These are phyloP conservation scores for Golubevia pallescens DNA, from an alignment of 1,284 basidiomycete species.

Conservation along the genomic window DNA sequence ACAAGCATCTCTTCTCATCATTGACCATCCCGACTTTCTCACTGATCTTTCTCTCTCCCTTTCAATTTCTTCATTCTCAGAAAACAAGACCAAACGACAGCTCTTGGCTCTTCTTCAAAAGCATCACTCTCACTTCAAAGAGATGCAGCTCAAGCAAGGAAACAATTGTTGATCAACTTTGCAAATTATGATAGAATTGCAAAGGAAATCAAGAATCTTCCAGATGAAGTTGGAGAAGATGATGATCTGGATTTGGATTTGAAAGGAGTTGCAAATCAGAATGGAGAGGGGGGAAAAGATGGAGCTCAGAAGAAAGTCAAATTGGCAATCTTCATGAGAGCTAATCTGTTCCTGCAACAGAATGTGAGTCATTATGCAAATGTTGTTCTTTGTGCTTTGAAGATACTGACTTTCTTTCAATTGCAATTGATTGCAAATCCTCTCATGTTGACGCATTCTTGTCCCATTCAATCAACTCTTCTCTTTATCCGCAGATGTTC, in stretches of 20 bases:
- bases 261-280: slow-evolving; percentile 1
- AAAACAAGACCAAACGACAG: slow-evolving; percentile 47
- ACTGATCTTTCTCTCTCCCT: not conserved
- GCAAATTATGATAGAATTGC: slow-evolving; percentile 57
- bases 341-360: slow-evolving; percentile 55
- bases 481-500: slow-evolving; percentile 37
- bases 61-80: not conserved
- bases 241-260: not conserved
- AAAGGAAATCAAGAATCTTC: slow-evolving; percentile 39
- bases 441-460: no score
- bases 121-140: slow-evolving; percentile 45
- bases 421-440: no score
- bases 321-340: slow-evolving; percentile 47
- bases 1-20: not conserved
- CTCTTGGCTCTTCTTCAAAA: slow-evolving; percentile 33
- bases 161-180: slow-evolving; percentile 55
- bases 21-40: not conserved
- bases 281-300: slow-evolving; percentile 14
- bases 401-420: slow-evolving; percentile 1
- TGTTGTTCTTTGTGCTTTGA: not conserved
- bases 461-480: not conserved
- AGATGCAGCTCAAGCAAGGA: slow-evolving; percentile 53
- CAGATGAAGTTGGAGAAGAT: slow-evolving; percentile 8
- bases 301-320: slow-evolving; percentile 50
- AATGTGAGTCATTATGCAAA: slow-evolving; percentile 45